These are phyloP conservation scores for Wickerhamomyces mucosus DNA, from an alignment of 805 yeast genomes.

Conservation along the genomic window DNA sequence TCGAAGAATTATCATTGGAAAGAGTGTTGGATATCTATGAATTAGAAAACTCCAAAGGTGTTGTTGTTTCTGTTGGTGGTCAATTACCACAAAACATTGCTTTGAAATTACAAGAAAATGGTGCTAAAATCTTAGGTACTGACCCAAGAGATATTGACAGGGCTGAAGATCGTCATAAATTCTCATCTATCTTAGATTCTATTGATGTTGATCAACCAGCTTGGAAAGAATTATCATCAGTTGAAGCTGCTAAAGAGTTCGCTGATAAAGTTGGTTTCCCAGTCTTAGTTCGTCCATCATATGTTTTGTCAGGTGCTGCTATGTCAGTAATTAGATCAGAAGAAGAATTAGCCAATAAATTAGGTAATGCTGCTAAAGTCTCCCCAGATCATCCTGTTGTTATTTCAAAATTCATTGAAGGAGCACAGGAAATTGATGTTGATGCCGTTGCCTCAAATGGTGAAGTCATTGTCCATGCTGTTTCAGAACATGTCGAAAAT, in stretches of 20 bases:
- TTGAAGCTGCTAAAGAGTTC: conserved; percentile 76
- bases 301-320: conserved; percentile 96
- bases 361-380: conserved; percentile 83
- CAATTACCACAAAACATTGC: conserved; percentile 98
- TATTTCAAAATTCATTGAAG: conserved; percentile 89
- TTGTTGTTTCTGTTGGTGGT: conserved; percentile 95
- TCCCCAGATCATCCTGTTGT: conserved; percentile 97
- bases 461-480: conserved; percentile 83
- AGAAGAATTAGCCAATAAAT: conserved; percentile 71
- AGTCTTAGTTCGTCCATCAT: conserved; percentile 94
- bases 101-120: conserved; percentile 63
- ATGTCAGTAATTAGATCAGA: conserved; percentile 86
- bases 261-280: conserved; percentile 89
- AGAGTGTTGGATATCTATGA: conserved; percentile 97
- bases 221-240: conserved; percentile 90
- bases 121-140: conserved; percentile 89
- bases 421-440: conserved; percentile 94
- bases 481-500: conserved; percentile 95
- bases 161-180: conserved; percentile 98
- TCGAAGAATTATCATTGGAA: conserved; percentile 91
- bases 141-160: conserved; percentile 90
- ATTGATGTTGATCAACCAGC: conserved; percentile 94
- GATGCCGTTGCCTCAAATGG: conserved; percentile 95
- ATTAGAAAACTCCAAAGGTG: conserved; percentile 81
- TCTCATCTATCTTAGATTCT: conserved; percentile 87